Base-by-base conservation (phyloP, 202 grass and related monocot genomes). In the Hordeum pubiflorum region DNA sequence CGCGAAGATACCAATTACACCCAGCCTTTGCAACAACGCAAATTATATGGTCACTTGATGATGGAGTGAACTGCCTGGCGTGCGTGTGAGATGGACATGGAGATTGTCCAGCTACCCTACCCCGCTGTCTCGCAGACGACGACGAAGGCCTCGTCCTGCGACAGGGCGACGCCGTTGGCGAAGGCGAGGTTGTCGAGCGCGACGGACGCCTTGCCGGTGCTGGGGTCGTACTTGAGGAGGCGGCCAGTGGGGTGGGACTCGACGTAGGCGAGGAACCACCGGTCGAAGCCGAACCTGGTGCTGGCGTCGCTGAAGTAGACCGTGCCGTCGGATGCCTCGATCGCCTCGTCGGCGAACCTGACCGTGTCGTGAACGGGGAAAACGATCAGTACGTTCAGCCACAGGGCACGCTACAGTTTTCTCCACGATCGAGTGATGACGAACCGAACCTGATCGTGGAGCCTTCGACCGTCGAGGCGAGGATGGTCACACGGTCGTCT, bases 231-330 rank as follows among this genome's bases (percentile, higher is more conserved):
- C 74, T 81, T 86, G 87, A 97, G 94, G 84, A 97, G 87, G 26
- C 91, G 89, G 38, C 94, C 94, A 5, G 71, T 67, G 75, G 78
- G 75, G 32, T 44, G 60, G 36, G 83, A 38, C 81, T 97, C 87
- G 4, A 94, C 4, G 37, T 74, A 57, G 56, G 64, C 83, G 21
- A 91, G 83, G 78, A 77, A 23, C 86, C 83, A 94, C 32, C 31
- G 7, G 9, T 87, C 54, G n/a, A 90, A 68, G 59, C 74, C 88
- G 56, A 89, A 92, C 74, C 78, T 76, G 24, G 48, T 60, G 83
- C 91, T 94, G 11, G 75, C 83, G 65, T 94, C 94, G 72, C 80
- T 97, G 89, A 97, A 97, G 83, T 90, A 97, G 1, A 92, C 39
- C 24, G 63, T 89, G 74, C 91, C 91, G 39, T 97, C 91, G 4